Percentiles rank a stretch among this genome's conserved stretches.
These are phyloP conservation scores for Pichia sp. DNA, from an alignment of 1,139 yeast species.

Conservation along the genomic window DNA sequence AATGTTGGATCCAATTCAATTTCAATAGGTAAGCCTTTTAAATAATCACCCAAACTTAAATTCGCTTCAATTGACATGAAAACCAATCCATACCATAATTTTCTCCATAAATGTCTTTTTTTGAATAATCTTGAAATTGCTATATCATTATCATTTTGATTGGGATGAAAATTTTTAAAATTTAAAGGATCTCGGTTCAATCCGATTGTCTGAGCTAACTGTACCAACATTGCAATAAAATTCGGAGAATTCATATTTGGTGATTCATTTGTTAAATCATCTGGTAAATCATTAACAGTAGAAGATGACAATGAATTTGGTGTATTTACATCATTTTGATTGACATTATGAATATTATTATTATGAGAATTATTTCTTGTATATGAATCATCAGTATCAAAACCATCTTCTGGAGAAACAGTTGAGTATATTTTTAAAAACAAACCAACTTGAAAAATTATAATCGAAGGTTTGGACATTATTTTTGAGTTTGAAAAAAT, in stretches of 20 bases:
- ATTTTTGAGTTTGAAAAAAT: slow-evolving; percentile 29
- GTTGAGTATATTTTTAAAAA: slow-evolving; percentile 31
- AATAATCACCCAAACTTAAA: slow-evolving; percentile 30
- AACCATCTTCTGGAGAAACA: slow-evolving; percentile 36
- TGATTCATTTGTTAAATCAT: slow-evolving; percentile 28
- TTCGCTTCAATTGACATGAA: slow-evolving; percentile 29
- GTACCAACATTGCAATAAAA: slow-evolving; percentile 29
- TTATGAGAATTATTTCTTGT: slow-evolving; percentile 16
- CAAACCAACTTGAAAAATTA: slow-evolving; percentile 34
- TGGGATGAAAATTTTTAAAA: slow-evolving; percentile 28
- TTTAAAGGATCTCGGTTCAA: slow-evolving; percentile 32
- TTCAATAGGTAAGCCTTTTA: slow-evolving; percentile 31
- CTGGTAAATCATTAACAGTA: slow-evolving; percentile 27
- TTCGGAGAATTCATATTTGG: slow-evolving; percentile 31
- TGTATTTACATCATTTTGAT: neutral
- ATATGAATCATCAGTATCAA: slow-evolving; percentile 33
- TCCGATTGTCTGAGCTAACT: slow-evolving; percentile 33
- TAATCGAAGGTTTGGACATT: slow-evolving; percentile 31
- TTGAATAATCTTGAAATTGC: slow-evolving; percentile 27
- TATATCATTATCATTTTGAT: slow-evolving; percentile 24
- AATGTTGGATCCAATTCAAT: slow-evolving; percentile 29
- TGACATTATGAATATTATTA: neutral
- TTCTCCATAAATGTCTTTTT: slow-evolving; percentile 32
- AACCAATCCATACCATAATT: slow-evolving; percentile 31
- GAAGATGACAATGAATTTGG: slow-evolving; percentile 15